These are phyloP conservation scores for Pseudozyma flocculosa DNA, from an alignment of 1,284 basidiomycete genomes.

Conservation along the genomic window DNA sequence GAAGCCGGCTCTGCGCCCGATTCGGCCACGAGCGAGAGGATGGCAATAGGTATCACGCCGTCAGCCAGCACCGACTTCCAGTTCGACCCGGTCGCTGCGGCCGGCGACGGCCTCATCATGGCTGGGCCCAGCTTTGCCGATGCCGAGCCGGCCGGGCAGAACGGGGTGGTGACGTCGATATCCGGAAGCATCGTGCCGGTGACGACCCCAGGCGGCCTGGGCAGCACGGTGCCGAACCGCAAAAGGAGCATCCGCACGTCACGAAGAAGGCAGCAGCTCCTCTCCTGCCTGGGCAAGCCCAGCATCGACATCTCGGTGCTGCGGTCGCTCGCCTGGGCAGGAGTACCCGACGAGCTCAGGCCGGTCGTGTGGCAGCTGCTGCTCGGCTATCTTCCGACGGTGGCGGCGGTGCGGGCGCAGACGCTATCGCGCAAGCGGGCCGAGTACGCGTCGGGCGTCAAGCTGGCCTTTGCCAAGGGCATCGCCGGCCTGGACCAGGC, in stretches of 20 bases:
- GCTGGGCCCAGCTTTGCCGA: slow-evolving; percentile 31
- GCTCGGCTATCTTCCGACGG: slow-evolving; percentile 81
- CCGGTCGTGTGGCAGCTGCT: slow-evolving; percentile 93
- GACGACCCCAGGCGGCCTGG: too few relatives aligned
- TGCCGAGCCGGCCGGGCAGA: slow-evolving; percentile 4
- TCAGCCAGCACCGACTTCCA: slow-evolving; percentile 24
- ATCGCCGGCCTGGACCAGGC: slow-evolving; percentile 45
- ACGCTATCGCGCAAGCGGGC: slow-evolving; percentile 84
- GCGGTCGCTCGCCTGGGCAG: slow-evolving; percentile 90
- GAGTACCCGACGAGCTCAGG: slow-evolving; percentile 82
- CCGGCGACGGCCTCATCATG: slow-evolving; percentile 47
- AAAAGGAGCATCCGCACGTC: slow-evolving; percentile 33
- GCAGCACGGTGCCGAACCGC: slow-evolving; percentile 5
- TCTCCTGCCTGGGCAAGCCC: slow-evolving; percentile 35
- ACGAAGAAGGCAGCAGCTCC: slow-evolving; percentile 38
- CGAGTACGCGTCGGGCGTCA: slow-evolving; percentile 86
- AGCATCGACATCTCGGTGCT: slow-evolving; percentile 66
- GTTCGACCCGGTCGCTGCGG: slow-evolving; percentile 48
- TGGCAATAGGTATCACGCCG: background rate
- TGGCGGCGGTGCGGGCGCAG: slow-evolving; percentile 72
- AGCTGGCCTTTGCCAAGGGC: slow-evolving; percentile 82
- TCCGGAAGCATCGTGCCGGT: background rate
- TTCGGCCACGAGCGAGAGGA: slow-evolving; percentile 8
- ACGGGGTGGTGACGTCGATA: background rate
- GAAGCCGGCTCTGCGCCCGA: too few relatives aligned